phyloP scores from a whole-genome alignment of 2,329 filamentous ascomycete genomes.

The Coniochaeta sp. region DNA sequence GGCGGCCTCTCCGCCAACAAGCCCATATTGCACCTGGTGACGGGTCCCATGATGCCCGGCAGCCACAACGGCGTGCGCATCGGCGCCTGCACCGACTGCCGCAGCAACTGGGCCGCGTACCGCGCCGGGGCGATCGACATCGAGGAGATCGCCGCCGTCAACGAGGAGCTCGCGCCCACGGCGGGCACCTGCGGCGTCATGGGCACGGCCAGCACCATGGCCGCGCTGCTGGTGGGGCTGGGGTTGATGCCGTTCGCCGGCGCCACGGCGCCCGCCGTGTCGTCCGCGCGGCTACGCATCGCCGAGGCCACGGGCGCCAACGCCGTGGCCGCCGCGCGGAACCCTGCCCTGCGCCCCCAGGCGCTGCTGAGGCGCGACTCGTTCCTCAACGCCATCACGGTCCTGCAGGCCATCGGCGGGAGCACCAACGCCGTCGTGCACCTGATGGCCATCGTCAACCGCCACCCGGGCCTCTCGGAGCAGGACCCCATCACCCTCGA shows the following conservation, averaged over 20 bases:
- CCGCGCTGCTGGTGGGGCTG: conserved; percentile 73
- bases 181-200: conserved; percentile 82
- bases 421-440: conserved; percentile 83
- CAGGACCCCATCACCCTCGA: conserved; percentile 57
- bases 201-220: conserved; percentile 90
- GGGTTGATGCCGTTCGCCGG: conserved; percentile 74
- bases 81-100: conserved; percentile 68
- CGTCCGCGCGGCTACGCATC: conserved; percentile 71
- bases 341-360: conserved; percentile 57
- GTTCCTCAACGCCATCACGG: conserved; percentile 79
- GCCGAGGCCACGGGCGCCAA: conserved; percentile 65
- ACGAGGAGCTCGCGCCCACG: conserved; percentile 66
- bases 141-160: conserved; percentile 63
- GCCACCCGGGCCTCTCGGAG: conserved; percentile 61
- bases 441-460: conserved; percentile 75
- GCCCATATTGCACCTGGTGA: conserved; percentile 60
- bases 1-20: conserved; percentile 69
- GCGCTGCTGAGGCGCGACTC: conserved; percentile 65
- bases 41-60: conserved; percentile 70
- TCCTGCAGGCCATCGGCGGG: conserved; percentile 79
- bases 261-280: conserved; percentile 71
- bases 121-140: conserved; percentile 60
- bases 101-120: conserved; percentile 66
- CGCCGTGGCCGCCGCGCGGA: conserved; percentile 60
- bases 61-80: conserved; percentile 57